Conservation (phyloP, 345 rosid species). For the Eucalyptus curtisii region DNA sequence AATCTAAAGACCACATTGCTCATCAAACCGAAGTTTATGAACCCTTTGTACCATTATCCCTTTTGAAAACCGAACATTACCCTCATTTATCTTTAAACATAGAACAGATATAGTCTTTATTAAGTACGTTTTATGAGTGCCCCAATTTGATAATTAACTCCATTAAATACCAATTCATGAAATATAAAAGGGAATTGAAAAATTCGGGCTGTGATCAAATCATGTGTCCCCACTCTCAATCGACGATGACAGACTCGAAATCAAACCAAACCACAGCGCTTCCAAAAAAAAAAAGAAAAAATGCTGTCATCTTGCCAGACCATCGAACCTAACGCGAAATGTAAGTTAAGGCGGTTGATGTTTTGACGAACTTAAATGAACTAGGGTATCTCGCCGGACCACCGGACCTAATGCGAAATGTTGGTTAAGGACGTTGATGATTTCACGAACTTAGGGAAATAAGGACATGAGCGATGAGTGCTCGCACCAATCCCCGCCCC, state of each 20-base stretch:
- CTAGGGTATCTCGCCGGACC: neutral
- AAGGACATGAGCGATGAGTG: neutral
- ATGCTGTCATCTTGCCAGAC: neutral
- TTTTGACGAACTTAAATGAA: neutral
- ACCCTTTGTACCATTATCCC: accelerated
- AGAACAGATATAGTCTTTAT: neutral
- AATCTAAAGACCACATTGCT: accelerated
- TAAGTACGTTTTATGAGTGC: neutral
- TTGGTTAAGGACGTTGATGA: neutral
- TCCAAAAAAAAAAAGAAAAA: too few species aligned
- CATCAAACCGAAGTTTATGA: accelerated
- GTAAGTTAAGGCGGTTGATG: neutral
- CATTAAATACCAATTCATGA: neutral
- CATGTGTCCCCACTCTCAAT: neutral
- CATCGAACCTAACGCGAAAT: neutral
- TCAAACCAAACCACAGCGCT: neutral
- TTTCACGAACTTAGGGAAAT: accelerated
- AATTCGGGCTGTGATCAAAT: neutral
- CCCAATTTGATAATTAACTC: neutral
- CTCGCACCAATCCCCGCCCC: neutral
- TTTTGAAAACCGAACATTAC: neutral
- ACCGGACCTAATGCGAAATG: neutral
- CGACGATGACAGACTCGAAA: neutral
- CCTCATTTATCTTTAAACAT: neutral
- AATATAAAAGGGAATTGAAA: neutral